Percentiles rank a stretch among this genome's conserved stretches.
phyloP scores from a whole-genome alignment of 2,329 filamentous ascomycete genomes.

The Penicillium oxalicum region DNA sequence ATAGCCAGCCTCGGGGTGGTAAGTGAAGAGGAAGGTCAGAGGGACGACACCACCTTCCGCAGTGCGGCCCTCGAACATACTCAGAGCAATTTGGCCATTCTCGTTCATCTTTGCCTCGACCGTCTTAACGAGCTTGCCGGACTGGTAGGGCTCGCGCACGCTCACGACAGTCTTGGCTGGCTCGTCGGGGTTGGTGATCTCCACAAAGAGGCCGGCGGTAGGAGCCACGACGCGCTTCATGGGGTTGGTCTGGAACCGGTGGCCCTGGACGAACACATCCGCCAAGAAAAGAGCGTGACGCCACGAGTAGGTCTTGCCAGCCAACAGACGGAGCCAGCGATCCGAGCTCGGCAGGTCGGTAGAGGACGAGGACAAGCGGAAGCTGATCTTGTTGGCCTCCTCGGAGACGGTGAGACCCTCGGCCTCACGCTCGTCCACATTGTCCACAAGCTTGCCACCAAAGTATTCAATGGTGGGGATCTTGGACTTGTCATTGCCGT shows the following conservation, averaged over 20 bases:
- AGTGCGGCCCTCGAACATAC: conserved; percentile 88
- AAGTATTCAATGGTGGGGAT: conserved; percentile 93
- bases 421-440: conserved; percentile 66
- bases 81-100: conserved; percentile 75
- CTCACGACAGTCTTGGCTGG: conserved; percentile 76
- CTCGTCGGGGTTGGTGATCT: conserved; percentile 76
- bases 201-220: conserved; percentile 77
- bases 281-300: conserved; percentile 89
- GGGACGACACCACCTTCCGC: conserved; percentile 76
- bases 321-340: conserved; percentile 81
- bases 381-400: conserved; percentile 72
- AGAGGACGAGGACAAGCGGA: conserved; percentile 71
- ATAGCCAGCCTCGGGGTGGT: conserved; percentile 91
- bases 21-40: conserved; percentile 80
- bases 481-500: conserved; percentile 63
- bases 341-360: conserved; percentile 71
- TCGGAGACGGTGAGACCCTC: conserved; percentile 82
- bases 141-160: conserved; percentile 79
- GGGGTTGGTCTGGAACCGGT: conserved; percentile 96
- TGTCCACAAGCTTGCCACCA: conserved; percentile 71
- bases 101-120: conserved; percentile 73
- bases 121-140: conserved; percentile 81
- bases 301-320: conserved; percentile 83
- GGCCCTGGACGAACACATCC: conserved; percentile 88
- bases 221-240: conserved; percentile 88